A percentile compares a stretch with the other conserved stretches of the same genome.
phyloP scores from a whole-genome alignment of 495 filamentous ascomycete species.

The Penicillium lagena region DNA sequence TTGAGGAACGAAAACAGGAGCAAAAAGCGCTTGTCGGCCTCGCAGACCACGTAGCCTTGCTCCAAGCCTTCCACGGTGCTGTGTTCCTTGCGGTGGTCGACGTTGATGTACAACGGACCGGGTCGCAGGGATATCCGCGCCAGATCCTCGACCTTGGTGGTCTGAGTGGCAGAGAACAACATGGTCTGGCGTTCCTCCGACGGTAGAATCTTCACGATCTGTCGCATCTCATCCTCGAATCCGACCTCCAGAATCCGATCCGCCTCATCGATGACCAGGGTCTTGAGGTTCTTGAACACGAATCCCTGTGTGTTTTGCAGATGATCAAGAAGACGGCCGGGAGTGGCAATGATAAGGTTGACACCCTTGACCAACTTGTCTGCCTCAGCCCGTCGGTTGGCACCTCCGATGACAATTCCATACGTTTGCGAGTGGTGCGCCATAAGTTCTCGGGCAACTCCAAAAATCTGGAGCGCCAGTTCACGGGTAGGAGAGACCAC shows the following conservation, averaged over 20 bases:
- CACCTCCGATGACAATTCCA: constrained; percentile 93
- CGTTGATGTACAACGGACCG: constrained; percentile 93
- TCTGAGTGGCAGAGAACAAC: constrained; percentile 96
- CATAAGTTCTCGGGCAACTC: constrained; percentile 88
- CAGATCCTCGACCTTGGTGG: constrained; percentile 95
- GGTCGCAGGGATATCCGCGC: constrained; percentile 88
- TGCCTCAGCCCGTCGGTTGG: constrained; percentile 84
- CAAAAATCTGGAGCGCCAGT: constrained; percentile 92
- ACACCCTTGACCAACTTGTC: constrained; percentile 93
- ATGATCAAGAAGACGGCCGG: constrained; percentile 88
- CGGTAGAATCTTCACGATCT: constrained; percentile 93
- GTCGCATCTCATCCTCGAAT: constrained; percentile 97
- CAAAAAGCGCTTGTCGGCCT: constrained; percentile 88
- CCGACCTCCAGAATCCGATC: constrained; percentile 94
- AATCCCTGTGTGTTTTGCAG: constrained; percentile 90
- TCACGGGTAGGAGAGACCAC: constrained; percentile 69
- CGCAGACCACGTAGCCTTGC: constrained; percentile 91
- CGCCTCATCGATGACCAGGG: constrained; percentile 83
- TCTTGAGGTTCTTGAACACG: constrained; percentile 86
- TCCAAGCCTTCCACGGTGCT: constrained; percentile 88
- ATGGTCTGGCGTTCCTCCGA: constrained; percentile 86
- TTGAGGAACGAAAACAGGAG: constrained; percentile 96
- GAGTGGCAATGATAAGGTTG: constrained; percentile 90
- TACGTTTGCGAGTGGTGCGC: constrained; percentile 84
- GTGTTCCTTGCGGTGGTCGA: constrained; percentile 71